Conservation (phyloP, 306 rosid species). For the Pyrus bretschneideri region DNA sequence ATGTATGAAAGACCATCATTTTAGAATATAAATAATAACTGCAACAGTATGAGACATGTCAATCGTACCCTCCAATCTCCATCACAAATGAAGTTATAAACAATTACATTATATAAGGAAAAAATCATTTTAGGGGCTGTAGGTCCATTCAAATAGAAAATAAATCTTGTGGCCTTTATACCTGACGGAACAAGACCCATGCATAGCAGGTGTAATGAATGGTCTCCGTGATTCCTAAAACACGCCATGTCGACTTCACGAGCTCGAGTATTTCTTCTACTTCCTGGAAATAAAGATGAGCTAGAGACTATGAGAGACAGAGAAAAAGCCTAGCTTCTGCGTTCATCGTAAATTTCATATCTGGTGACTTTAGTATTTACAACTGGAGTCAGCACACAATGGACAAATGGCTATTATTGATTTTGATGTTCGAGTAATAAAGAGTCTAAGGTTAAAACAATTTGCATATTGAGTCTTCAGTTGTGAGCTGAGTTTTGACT, state of each 20-base stretch:
- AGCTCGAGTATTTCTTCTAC: slow-evolving; percentile 96
- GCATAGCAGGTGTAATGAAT: slow-evolving; percentile 88
- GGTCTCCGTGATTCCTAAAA: slow-evolving; percentile 94
- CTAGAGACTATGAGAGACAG: background rate
- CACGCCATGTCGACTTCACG: slow-evolving; percentile 95
- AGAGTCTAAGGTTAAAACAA: background rate
- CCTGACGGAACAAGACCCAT: slow-evolving; percentile 98
- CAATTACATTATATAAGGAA: background rate
- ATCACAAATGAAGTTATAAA: background rate
- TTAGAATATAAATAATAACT: background rate
- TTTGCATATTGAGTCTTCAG: background rate
- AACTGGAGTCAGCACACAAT: background rate
- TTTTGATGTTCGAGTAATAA: background rate
- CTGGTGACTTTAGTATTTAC: background rate
- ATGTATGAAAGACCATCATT: background rate
- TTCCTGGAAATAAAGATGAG: slow-evolving; percentile 58
- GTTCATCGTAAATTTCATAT: background rate
- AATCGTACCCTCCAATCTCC: background rate
- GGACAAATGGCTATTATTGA: background rate
- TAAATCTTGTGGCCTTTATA: slow-evolving; percentile 19
- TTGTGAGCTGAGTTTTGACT: background rate
- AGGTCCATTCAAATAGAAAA: background rate
- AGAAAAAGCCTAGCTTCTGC: background rate
- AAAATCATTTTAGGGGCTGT: background rate
- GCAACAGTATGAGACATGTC: background rate